These are phyloP conservation scores for Boletus albobrunnescens DNA, from an alignment of 1,284 basidiomycete species.

Conservation along the genomic window DNA sequence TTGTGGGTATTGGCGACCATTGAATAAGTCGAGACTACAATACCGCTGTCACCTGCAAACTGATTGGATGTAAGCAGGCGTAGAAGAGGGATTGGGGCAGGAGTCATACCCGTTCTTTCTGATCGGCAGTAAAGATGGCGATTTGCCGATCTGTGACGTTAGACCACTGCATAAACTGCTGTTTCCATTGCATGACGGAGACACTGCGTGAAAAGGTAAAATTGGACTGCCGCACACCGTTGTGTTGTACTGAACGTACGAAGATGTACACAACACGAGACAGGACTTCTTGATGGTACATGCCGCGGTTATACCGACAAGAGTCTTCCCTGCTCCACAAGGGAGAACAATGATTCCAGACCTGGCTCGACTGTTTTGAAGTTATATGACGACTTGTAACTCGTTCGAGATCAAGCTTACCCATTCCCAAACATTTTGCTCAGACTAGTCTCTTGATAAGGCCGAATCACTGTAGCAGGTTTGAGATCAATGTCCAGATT, in stretches of 20 bases:
- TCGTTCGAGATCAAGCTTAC: constrained; percentile 39
- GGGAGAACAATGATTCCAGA: constrained; percentile 99
- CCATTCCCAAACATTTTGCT: constrained; percentile 99
- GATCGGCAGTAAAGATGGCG: constrained; percentile 92
- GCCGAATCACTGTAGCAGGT: constrained; percentile 91
- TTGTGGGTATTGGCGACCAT: constrained; percentile 98
- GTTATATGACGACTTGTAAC: constrained; percentile 1
- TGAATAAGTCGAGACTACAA: constrained; percentile 95
- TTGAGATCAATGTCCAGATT: constrained; percentile 97
- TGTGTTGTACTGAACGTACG: constrained; percentile 52
- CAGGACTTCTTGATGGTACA: constrained; percentile 99
- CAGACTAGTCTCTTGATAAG: constrained; percentile 94
- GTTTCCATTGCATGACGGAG: constrained; percentile 97
- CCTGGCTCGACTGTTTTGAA: constrained; percentile 71
- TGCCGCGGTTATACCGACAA: constrained; percentile 98
- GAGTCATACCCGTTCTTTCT: constrained; percentile 83
- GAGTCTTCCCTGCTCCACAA: constrained; percentile 97
- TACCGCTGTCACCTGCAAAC: constrained; percentile 92
- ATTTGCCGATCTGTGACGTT: constrained; percentile 95
- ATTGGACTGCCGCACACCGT: background rate
- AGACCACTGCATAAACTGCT: constrained; percentile 96
- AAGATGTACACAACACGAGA: constrained; percentile 95
- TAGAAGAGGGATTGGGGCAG: background rate
- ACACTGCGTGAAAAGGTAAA: constrained; percentile 52
- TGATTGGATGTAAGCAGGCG: constrained; percentile 31